phyloP scores from a whole-genome alignment of 306 rosid genomes.

The Trifolium fragiferum region DNA sequence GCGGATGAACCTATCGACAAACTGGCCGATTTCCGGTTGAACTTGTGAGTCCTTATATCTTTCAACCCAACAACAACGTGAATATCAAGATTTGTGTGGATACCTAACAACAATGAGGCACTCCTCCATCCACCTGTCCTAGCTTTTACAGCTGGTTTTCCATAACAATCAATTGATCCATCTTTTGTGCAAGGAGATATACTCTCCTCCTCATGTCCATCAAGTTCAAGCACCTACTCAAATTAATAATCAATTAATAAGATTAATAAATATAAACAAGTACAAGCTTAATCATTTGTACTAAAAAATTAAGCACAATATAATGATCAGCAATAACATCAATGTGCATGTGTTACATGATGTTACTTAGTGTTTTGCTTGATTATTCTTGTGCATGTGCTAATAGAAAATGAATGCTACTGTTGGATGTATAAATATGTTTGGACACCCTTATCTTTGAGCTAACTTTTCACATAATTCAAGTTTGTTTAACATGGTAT shows the following conservation, averaged over 20 bases:
- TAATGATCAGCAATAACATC: too few relatives aligned
- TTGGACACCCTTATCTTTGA: too few relatives aligned
- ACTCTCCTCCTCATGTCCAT: constrained; percentile 39
- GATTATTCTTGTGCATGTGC: background rate
- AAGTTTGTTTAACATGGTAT: too few relatives aligned
- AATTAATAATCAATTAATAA: background rate
- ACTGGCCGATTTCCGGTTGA: too few relatives aligned
- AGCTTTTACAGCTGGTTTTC: constrained; percentile 46
- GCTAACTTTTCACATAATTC: too few relatives aligned
- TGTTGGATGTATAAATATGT: too few relatives aligned
- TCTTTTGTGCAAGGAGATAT: background rate
- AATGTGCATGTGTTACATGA: background rate
- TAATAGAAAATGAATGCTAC: background rate
- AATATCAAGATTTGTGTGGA: background rate
- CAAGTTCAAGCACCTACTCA: constrained; percentile 48
- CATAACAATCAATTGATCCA: constrained; percentile 17
- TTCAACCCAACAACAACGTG: background rate
- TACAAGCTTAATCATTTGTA: background rate
- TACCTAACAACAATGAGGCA: constrained; percentile 61
- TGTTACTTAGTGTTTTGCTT: background rate
- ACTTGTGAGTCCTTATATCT: background rate
- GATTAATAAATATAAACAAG: background rate
- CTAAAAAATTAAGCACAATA: too few relatives aligned
- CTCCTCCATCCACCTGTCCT: constrained; percentile 65
- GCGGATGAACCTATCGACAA: too few relatives aligned